Evolutionary conservation across 2,329 filamentous ascomycete genomes (phyloP), one percentile per base, ranked within the genome.

Genomic region (Beauveria pseudobassiana): DNA sequence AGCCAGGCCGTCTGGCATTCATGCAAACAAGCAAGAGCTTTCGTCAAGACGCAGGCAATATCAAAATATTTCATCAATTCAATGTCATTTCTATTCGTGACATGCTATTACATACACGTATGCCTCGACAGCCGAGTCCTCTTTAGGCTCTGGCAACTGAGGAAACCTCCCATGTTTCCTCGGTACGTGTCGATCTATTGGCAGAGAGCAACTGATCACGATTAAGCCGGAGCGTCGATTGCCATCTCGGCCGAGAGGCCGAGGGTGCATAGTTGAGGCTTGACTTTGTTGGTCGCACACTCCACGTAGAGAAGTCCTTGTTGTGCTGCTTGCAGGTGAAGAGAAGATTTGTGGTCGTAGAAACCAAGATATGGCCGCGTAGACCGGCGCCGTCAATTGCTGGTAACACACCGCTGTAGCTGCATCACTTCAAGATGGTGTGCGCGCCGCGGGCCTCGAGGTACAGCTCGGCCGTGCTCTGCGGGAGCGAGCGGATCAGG

Each of bases 151-250:
- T 80, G 80, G 84, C 82, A 83, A 87, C 85, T 85, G 84, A 84
- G 82, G 79, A 70, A 74, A 72, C 75, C 74, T 76, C 72, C 82
- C 76, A 82, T 91, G 87, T 87, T 81, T 80, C 84, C 83, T 91
- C 90, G 89, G 91, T 95, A 89, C 81, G 82, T 82, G 87, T 89
- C 85, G 82, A 77, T 59, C 58, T 62, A 43, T 75, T 83, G 90
- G 91, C 92, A 88, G 81, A 96, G 84, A 96, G 76, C 74, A 84
- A 83, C 66, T 70, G 89, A 91, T 91, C 90, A 88, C 91, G 88
- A 96, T 95, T 96, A 96, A 97, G 93, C 93, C 92, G 93, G 93
- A 96, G 92, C 90, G 85, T 85, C 87, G 88, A 87, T 86, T 93
- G 87, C 84, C 90, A 87, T 86, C 82, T 80, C 80, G 78, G 77